A percentile compares a stretch with the other conserved stretches of the same genome.
phyloP scores from a whole-genome alignment of 1,284 basidiomycete species.

The Thelephora terrestris region DNA sequence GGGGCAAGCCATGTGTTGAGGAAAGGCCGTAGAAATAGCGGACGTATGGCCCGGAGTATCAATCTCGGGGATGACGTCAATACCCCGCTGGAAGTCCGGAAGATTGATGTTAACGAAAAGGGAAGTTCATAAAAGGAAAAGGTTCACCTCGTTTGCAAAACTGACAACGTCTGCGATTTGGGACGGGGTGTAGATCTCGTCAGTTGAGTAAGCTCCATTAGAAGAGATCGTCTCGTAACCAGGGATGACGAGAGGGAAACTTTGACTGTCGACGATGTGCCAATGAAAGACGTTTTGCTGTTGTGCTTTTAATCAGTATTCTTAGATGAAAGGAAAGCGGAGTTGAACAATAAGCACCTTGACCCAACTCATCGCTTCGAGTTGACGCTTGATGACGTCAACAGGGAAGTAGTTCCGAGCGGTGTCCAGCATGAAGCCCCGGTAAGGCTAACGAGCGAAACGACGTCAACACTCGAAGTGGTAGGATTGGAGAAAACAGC shows the following conservation, averaged over 20 bases:
- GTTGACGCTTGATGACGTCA: conserved; percentile 54
- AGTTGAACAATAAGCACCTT: conserved; percentile 51
- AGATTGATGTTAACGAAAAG: conserved; percentile 3
- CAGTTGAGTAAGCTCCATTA: conserved; percentile 60
- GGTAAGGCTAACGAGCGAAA: conserved; percentile 42
- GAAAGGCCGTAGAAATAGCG: conserved; percentile 52
- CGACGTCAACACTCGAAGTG: not conserved
- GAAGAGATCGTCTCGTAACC: conserved; percentile 51
- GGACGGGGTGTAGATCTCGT: conserved; percentile 44
- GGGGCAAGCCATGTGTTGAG: conserved; percentile 68
- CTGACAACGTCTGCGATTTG: conserved; percentile 57
- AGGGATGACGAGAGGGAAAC: conserved; percentile 64
- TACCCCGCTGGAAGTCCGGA: conserved; percentile 45
- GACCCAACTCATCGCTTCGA: conserved; percentile 82
- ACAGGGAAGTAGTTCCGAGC: conserved; percentile 64
- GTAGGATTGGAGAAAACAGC: not conserved
- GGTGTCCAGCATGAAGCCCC: conserved; percentile 81
- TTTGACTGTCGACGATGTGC: conserved; percentile 71
- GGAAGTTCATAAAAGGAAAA: not conserved
- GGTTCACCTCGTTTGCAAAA: conserved; percentile 62
- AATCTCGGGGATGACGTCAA: conserved; percentile 65
- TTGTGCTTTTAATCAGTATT: conserved; percentile 4
- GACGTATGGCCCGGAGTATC: conserved; percentile 78
- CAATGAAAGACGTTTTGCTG: conserved; percentile 71
- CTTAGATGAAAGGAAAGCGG: not conserved